Evolutionary conservation across 1,284 basidiomycete species (phyloP).

Genomic region (Thecaphora thlaspeos): DNA sequence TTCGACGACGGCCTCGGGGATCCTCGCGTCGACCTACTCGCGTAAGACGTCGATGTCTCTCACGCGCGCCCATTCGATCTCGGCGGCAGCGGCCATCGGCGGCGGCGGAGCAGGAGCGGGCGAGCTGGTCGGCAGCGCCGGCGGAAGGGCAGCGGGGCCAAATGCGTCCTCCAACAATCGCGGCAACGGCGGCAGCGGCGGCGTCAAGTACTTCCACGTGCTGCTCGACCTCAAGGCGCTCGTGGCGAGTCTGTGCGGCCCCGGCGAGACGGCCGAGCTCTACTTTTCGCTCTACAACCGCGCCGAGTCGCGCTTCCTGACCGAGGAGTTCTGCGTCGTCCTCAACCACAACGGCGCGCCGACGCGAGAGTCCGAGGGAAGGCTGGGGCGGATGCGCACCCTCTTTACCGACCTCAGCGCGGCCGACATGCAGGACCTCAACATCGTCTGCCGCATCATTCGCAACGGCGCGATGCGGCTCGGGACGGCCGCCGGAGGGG

Average conservation of each 20-base stretch:
- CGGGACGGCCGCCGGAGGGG: constrained; percentile 39
- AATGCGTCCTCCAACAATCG: background rate
- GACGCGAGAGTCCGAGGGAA: constrained; percentile 64
- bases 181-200: no score
- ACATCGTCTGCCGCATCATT: constrained; percentile 72
- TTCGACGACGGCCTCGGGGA: constrained; percentile 32
- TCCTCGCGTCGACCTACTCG: constrained; percentile 16
- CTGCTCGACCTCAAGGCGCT: constrained; percentile 87
- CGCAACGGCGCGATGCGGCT: constrained; percentile 83
- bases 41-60: constrained; percentile 2
- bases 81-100: background rate
- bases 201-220: constrained; percentile 65
- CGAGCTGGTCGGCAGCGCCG: background rate
- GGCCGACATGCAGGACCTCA: constrained; percentile 70
- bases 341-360: constrained; percentile 88
- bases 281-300: constrained; percentile 92
- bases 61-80: no score
- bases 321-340: constrained; percentile 87
- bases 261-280: constrained; percentile 87
- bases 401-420: constrained; percentile 84
- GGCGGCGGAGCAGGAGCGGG: constrained; percentile 2
- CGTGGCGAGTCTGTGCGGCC: constrained; percentile 80
- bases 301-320: constrained; percentile 76
- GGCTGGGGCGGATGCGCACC: constrained; percentile 37
- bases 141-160: constrained; percentile 1